phyloP scores from a whole-genome alignment of 2,329 filamentous ascomycete genomes.

The Bisporella sp. region DNA sequence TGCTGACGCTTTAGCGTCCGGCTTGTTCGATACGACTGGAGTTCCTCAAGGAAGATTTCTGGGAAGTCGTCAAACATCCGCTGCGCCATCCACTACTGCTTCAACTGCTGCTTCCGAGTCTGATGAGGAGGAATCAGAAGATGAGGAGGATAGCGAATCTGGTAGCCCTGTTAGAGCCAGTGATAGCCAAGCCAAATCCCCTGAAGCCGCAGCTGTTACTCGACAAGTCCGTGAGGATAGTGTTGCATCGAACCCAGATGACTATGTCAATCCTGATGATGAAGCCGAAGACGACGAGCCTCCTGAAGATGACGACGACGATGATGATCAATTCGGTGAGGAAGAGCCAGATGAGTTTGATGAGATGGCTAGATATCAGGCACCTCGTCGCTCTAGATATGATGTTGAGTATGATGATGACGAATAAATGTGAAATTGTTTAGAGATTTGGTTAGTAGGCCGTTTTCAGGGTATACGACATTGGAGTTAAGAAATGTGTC shows the following conservation, averaged over 20 bases:
- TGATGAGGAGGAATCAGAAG: background rate
- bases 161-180: background rate
- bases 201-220: background rate
- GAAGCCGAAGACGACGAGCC: constrained; percentile 5
- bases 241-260: constrained; percentile 3
- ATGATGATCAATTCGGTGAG: background rate
- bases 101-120: no score
- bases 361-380: background rate
- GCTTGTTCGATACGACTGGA: constrained; percentile 41
- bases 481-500: no score
- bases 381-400: no score
- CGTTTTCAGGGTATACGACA: no score
- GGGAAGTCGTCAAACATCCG: constrained; percentile 32
- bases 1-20: constrained; percentile 53
- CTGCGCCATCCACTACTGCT: background rate
- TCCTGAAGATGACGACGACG: constrained; percentile 1
- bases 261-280: constrained; percentile 6
- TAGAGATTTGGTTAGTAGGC: no score
- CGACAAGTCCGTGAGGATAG: constrained; percentile 1
- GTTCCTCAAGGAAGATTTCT: constrained; percentile 32
- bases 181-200: background rate
- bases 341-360: constrained; percentile 8
- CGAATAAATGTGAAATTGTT: no score
- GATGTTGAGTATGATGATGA: no score
- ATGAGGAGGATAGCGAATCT: constrained; percentile 5